These are phyloP conservation scores for Limonomyces culmigenus DNA, from an alignment of 1,284 basidiomycete genomes.

Conservation along the genomic window DNA sequence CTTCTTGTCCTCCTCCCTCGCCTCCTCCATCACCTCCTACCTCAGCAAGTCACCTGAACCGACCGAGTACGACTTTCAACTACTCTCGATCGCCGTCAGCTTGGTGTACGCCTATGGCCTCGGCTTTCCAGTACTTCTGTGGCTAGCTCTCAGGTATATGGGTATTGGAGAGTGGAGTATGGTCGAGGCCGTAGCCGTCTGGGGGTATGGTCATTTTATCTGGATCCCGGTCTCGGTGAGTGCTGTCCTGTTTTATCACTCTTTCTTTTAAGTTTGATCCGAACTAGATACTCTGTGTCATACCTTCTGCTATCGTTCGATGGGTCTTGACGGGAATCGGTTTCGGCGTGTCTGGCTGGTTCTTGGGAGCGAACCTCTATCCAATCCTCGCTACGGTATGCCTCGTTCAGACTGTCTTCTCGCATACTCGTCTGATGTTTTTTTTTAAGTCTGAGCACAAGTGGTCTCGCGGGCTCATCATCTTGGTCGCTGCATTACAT, in stretches of 20 bases:
- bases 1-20: constrained; percentile 83
- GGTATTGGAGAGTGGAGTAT: constrained; percentile 78
- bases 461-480: constrained; percentile 61
- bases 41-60: constrained; percentile 34
- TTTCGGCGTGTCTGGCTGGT: constrained; percentile 66
- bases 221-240: constrained; percentile 68
- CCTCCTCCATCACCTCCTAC: constrained; percentile 68
- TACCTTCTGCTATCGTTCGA: constrained; percentile 61
- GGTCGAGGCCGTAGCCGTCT: constrained; percentile 59
- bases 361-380: constrained; percentile 73
- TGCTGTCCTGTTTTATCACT: constrained; percentile 5
- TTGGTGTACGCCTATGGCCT: constrained; percentile 80
- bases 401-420: constrained; percentile 7
- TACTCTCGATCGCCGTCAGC: constrained; percentile 67
- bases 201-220: constrained; percentile 61
- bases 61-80: constrained; percentile 68
- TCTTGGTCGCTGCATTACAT: constrained; percentile 56
- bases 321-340: constrained; percentile 66
- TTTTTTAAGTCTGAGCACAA: constrained; percentile 63
- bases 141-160: constrained; percentile 67
- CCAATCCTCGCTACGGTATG: constrained; percentile 74
- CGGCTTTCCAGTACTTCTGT: constrained; percentile 61
- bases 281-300: constrained; percentile 60
- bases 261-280: neutral
- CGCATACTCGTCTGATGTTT: constrained; percentile 3